Base-by-base conservation (phyloP, 176 grass and related monocot species). In the Carex myosuroides region DNA sequence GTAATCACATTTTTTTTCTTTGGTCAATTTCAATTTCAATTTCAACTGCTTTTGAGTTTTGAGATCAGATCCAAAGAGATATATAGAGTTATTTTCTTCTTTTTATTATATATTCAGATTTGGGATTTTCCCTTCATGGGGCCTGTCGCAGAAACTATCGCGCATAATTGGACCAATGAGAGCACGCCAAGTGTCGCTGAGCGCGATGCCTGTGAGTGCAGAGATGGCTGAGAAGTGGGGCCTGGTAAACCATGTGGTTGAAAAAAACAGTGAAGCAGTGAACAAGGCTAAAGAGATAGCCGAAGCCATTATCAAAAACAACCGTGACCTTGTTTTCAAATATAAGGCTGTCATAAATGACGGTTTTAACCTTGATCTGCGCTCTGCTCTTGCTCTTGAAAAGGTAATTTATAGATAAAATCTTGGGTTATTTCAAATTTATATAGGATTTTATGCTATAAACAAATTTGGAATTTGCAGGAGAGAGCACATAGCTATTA, bases 121-220 rank as follows among this genome's bases (percentile, higher is more conserved):
- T 79, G 95, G 95, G 3, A 98, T 98, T 67, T 98, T 94, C 81
- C 95, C 95, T 76, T 98, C 95, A 0, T 98, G 95, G 95, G 91
- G 95, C 58, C 91, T 98, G 66, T 98, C 95, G 0, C 95, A 98
- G 81, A 94, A 98, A 61, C 92, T 98, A 20, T 93, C 95, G 50
- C 92, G 95, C 8, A 65, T 93, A 16, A 94, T 98, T 79, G 95
- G 95, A 13, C 88, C 89, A 3, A 98, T 87, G 26, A 92, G 95
- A 67, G 92, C 95, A 80, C 91, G 92, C 33, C 86, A 98, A 86
- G 92, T 89, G 76, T 98, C 95, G 13, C 88, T 94, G 78, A 83
- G 86, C 22, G 90, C 90, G 64, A 91, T 91, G 89, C 82, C 91
- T 9, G 17, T 98, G 52, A 90, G 92, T 37, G 91, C 91, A 68